Evolutionary conservation across 306 rosid genomes (phyloP), one percentile per base, ranked within the genome.

Genomic region (Cercis canadensis): DNA sequence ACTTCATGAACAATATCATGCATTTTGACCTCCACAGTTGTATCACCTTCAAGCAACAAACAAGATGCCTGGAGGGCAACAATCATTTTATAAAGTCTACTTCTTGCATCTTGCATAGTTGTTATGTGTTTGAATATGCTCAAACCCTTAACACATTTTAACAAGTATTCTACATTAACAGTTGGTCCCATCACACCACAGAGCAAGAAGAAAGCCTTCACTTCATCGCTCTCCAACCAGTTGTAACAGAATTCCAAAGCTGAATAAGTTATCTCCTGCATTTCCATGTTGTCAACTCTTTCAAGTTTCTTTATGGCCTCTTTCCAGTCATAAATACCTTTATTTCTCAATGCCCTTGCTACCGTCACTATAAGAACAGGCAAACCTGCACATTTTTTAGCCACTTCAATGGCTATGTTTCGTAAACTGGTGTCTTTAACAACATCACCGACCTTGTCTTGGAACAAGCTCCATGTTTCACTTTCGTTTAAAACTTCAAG

Each of bases 351-450:
- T 0, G 62, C 62, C 6, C 16, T 56, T 24, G 62, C 62, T 4
- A 56, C 19, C 1, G 62, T 12, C 4, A n/a, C 37, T 8, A 56
- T 56, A 10, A 37, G 17, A 0, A 56, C 12, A 3, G 62, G 62
- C 37, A 56, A 0, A 4, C 62, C 18, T 4, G 15, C 19, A 0
- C 62, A 56, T 10, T 29, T 11, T 5, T 12, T 1, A n/a, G 15
- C 17, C 9, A 56, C 11, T 13, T 31, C 17, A 24, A 0, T 0
- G n/a, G n/a, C 36, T 2, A 0, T 1, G 5, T 6, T 0, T 10
- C 6, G 4, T 0, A 24, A 10, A 11, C 24, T 4, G 0, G 4
- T 0, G 4, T 14, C 13, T 9, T 29, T n/a, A 12, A 10, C 0
- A 0, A 13, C 29, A 24, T 24, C 6, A 0, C n/a, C 61, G 3